Conservation (phyloP, 1,139 yeast genomes). For the Magnusiomyces suaveolens region DNA sequence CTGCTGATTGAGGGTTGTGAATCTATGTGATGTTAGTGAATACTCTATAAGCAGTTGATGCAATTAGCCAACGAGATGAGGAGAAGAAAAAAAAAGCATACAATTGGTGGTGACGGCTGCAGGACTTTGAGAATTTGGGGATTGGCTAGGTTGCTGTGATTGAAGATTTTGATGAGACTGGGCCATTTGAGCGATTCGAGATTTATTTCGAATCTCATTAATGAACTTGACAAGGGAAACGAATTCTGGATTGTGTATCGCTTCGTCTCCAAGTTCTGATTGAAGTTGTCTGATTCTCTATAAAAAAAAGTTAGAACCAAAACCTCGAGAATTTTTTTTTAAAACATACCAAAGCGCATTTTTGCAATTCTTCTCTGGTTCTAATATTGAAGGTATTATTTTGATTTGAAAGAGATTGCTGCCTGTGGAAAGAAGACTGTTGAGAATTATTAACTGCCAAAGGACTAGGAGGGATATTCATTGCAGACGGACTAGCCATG, state of each 20-base stretch:
- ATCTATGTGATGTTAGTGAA: no score
- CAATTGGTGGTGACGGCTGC: slow-evolving; percentile 46
- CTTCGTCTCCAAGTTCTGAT: slow-evolving; percentile 28
- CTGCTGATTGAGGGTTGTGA: no score
- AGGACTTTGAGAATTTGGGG: slow-evolving; percentile 29
- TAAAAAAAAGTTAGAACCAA: no score
- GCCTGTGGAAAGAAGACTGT: neutral
- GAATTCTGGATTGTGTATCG: slow-evolving; percentile 33
- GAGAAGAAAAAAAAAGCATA: no score
- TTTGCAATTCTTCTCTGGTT: neutral
- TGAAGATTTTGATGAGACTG: no score
- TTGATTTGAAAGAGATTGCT: neutral
- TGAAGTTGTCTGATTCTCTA: neutral
- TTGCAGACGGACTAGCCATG: neutral
- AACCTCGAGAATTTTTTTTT: neutral
- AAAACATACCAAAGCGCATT: neutral
- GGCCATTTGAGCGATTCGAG: neutral
- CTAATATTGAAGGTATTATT: neutral
- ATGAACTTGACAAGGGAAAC: slow-evolving; percentile 27
- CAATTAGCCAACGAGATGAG: no score
- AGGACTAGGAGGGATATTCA: neutral
- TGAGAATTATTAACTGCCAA: no score
- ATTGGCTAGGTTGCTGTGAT: no score
- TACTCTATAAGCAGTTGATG: no score
- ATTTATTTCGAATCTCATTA: slow-evolving; percentile 18